Base-by-base conservation (phyloP, 106 monocot species). In the Vanilla planifolia region DNA sequence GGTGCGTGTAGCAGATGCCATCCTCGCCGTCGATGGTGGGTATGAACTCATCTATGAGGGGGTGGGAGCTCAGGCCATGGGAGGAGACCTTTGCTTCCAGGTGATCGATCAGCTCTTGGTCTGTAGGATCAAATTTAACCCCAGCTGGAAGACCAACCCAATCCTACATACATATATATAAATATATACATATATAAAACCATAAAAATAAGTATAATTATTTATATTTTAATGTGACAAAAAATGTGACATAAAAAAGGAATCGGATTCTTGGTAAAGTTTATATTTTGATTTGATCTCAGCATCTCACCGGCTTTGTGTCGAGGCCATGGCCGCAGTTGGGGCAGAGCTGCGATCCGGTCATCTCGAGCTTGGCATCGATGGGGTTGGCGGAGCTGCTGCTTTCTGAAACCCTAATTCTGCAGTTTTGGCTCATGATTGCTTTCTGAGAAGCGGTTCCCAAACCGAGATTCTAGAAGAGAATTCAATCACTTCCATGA, bases 31-130 rank as follows among this genome's bases (percentile, higher is more conserved):
- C 86, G 48, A 92, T 83, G 17, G 86, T 92, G 29, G 86, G 80
- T 67, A 92, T 90, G 78, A 96, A 96, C 60, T 81, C 95, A 61
- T 96, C 95, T 60, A 96, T 96, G 20, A 96, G 71, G 30, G 95
- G 95, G 55, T 96, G 89, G 6, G 82, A 80, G 25, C 62, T 79
- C 9, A 65, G 40, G 6, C 59, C 67, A 3, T 55, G 80, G 16
- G 30, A 45, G 26, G 67, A 68, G 23, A 90, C 86, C 50, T 90
- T 86, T 0, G 86, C 86, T 43, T 89, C 90, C 3, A 96, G 78
- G 51, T 96, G 90, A 55, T 90, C 95, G 28, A 90, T 78, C 67
- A 96, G 59, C 52, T 96, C 90, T 59, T 90, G 86, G 55, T 96
- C 95, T 1, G 95, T 90, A 16, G 95, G 95, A 66, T 96, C 95